These are phyloP conservation scores for Aspergillus sp. DNA, from an alignment of 2,329 filamentous ascomycete species.

Conservation along the genomic window DNA sequence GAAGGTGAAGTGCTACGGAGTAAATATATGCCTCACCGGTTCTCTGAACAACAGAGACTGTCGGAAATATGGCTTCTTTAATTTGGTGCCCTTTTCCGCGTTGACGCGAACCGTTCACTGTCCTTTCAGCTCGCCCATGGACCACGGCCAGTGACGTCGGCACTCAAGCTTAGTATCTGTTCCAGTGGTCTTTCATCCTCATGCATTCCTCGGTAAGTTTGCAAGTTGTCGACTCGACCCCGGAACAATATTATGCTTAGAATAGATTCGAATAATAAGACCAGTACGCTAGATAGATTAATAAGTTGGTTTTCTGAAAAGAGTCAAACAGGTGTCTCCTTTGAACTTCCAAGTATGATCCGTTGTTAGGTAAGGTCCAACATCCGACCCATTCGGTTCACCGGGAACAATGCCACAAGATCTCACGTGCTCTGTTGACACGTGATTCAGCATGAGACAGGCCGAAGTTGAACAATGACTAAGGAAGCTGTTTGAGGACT, in stretches of 20 bases:
- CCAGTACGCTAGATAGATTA: neutral
- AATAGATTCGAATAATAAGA: neutral
- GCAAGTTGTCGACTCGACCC: neutral
- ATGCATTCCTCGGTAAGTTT: neutral
- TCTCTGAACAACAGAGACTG: neutral
- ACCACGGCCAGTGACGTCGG: slow-evolving; percentile 31
- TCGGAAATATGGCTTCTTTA: neutral
- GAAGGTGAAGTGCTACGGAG: neutral
- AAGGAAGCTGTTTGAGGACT: slow-evolving; percentile 6
- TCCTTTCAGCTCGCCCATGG: slow-evolving; percentile 11
- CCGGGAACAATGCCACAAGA: neutral
- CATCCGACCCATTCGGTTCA: slow-evolving; percentile 3
- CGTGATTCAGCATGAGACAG: neutral
- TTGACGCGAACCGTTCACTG: neutral
- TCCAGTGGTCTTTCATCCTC: neutral
- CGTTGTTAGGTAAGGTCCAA: neutral
- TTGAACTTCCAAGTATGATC: neutral
- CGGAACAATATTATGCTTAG: neutral
- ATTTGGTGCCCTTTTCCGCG: slow-evolving; percentile 3
- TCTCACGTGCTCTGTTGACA: slow-evolving; percentile 4
- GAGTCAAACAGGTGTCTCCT: neutral
- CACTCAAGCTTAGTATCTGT: neutral
- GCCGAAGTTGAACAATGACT: neutral
- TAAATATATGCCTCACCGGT: neutral
- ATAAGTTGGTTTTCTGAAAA: neutral